Conservation (phyloP, 2,329 filamentous ascomycete genomes). For the Diaporthe vexans region DNA sequence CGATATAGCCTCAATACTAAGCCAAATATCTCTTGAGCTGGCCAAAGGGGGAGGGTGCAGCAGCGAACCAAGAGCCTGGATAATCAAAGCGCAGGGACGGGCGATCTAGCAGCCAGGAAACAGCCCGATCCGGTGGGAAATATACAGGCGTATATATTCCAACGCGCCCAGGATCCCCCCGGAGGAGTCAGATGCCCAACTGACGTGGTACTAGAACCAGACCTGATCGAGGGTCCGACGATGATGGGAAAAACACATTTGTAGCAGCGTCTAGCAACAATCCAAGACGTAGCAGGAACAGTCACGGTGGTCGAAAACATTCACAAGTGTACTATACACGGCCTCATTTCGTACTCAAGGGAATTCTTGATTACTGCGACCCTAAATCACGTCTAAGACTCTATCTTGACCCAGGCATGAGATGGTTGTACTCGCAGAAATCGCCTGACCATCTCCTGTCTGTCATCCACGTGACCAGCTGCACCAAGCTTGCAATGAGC, state of each 20-base stretch:
- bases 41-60: not conserved
- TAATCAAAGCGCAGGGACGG: not conserved
- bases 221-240: not conserved
- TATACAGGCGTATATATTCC: no score
- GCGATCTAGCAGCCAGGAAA: not conserved
- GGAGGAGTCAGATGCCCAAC: not conserved
- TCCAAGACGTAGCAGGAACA: no score
- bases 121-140: not conserved
- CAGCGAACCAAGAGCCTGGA: not conserved
- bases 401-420: constrained; percentile 53
- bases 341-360: constrained; percentile 32
- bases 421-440: constrained; percentile 51
- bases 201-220: not conserved
- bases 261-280: not conserved
- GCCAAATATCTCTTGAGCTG: not conserved
- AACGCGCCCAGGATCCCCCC: not conserved
- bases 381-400: constrained; percentile 51
- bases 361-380: constrained; percentile 43
- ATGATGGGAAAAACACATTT: no score
- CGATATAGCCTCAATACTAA: not conserved
- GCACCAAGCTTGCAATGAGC: constrained; percentile 47
- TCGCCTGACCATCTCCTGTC: constrained; percentile 49
- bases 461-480: constrained; percentile 50
- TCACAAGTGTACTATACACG: not conserved
- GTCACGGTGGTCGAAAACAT: not conserved